These are phyloP conservation scores for Aureobasidium lini DNA, from an alignment of 2,329 filamentous ascomycete species.

Conservation along the genomic window DNA sequence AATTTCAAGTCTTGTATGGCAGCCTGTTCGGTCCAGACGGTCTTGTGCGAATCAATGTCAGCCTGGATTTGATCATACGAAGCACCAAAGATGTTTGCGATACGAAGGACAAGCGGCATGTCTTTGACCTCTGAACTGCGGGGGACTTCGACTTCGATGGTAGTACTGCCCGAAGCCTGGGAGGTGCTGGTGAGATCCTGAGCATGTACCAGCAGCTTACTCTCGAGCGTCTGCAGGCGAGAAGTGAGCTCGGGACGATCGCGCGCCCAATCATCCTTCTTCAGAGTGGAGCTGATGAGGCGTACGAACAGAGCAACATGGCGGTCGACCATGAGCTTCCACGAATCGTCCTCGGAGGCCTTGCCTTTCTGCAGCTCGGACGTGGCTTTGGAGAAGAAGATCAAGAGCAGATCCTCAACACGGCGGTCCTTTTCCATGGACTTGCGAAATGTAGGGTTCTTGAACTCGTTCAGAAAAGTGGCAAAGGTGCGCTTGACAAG, in stretches of 20 bases:
- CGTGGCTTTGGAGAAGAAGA: conserved; percentile 92
- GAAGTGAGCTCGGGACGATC: conserved; percentile 78
- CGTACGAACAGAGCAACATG: conserved; percentile 93
- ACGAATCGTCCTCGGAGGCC: conserved; percentile 70
- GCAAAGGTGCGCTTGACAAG: conserved; percentile 89
- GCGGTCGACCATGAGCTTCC: conserved; percentile 86
- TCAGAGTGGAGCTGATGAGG: conserved; percentile 70
- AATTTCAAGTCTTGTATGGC: conserved; percentile 86
- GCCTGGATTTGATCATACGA: conserved; percentile 72
- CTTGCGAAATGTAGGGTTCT: conserved; percentile 78
- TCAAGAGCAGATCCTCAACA: conserved; percentile 85
- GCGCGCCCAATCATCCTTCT: conserved; percentile 75
- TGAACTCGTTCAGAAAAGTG: conserved; percentile 88
- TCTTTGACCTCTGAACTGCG: conserved; percentile 91
- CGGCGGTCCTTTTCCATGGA: conserved; percentile 89
- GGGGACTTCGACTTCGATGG: conserved; percentile 74
- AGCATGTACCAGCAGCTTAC: conserved; percentile 87
- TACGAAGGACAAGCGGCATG: conserved; percentile 86
- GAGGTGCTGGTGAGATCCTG: conserved; percentile 65
- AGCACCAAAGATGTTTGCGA: conserved; percentile 78
- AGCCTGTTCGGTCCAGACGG: conserved; percentile 82
- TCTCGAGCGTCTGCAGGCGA: conserved; percentile 75
- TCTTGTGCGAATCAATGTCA: conserved; percentile 76
- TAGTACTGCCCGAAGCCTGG: conserved; percentile 51
- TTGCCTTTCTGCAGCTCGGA: conserved; percentile 80